Conservation (phyloP, 768 basidiomycete genomes). For the Macrolepiota dolichaula region DNA sequence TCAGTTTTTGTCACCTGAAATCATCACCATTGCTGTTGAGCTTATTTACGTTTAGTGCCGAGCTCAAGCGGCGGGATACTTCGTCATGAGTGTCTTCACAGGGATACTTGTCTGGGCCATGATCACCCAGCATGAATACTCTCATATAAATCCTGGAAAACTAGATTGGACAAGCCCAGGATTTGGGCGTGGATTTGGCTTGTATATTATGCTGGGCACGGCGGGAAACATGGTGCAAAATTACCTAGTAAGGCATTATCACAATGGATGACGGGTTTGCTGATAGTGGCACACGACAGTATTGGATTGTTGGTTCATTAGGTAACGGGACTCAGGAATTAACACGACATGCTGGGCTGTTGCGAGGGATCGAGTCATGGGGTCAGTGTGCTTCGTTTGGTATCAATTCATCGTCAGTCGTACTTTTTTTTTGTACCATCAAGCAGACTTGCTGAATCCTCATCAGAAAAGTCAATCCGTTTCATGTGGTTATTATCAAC, state of each 20-base stretch:
- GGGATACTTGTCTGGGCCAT: neutral
- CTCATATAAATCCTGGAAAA: neutral
- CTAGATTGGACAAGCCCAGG: neutral
- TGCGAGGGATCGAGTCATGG: constrained; percentile 17
- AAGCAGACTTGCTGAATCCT: neutral
- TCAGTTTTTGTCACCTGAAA: neutral
- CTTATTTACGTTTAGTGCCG: neutral
- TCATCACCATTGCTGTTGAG: neutral
- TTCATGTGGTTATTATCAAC: neutral
- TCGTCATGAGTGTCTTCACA: neutral
- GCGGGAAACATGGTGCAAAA: constrained; percentile 18
- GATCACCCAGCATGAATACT: neutral
- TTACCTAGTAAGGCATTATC: constrained; percentile 13
- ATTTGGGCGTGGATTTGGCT: constrained; percentile 9
- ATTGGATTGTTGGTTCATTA: neutral
- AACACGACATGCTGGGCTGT: constrained; percentile 17
- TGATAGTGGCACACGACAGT: neutral
- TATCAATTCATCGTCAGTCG: neutral
- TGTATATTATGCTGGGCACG: constrained; percentile 16
- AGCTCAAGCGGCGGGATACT: neutral
- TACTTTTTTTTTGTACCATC: neutral
- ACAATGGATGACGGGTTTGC: neutral
- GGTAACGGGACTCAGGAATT: constrained; percentile 3
- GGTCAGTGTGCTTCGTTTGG: constrained; percentile 18
- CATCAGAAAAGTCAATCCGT: neutral